Percentiles rank a stretch among this genome's conserved stretches.
Conservation (phyloP, 306 rosid genomes). For the Alnus glutinosa region DNA sequence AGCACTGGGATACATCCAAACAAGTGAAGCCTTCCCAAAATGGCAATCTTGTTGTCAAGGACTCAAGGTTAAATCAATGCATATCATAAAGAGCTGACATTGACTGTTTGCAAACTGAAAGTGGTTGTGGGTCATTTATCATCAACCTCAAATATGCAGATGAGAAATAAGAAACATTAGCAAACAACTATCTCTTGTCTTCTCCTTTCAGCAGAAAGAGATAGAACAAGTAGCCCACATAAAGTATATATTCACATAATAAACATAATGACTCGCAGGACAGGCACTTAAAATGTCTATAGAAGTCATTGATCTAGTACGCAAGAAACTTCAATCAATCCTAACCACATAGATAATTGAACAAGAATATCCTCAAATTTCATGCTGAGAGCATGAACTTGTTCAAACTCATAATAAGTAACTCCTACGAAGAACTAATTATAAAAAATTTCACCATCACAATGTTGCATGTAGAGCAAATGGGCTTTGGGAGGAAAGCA, state of each 20-base stretch:
- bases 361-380: neutral
- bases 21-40: slow-evolving; percentile 93
- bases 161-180: neutral
- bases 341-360: neutral
- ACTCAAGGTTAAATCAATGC: slow-evolving; percentile 54
- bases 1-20: slow-evolving; percentile 83
- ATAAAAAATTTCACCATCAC: neutral
- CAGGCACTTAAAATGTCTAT: neutral
- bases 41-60: slow-evolving; percentile 61
- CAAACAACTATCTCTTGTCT: neutral
- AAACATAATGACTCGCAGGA: neutral
- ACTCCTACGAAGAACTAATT: neutral
- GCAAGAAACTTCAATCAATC: neutral
- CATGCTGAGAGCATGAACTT: neutral
- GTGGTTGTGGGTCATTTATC: neutral
- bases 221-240: neutral
- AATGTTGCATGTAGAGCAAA: neutral
- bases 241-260: neutral
- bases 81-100: slow-evolving; percentile 10
- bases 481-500: neutral
- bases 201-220: neutral
- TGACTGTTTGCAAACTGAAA: neutral
- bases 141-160: neutral
- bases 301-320: neutral
- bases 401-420: neutral